Evolutionary conservation across 371 early-diverging fungal species (phyloP).

Genomic region (Umbelopsis sp.): DNA sequence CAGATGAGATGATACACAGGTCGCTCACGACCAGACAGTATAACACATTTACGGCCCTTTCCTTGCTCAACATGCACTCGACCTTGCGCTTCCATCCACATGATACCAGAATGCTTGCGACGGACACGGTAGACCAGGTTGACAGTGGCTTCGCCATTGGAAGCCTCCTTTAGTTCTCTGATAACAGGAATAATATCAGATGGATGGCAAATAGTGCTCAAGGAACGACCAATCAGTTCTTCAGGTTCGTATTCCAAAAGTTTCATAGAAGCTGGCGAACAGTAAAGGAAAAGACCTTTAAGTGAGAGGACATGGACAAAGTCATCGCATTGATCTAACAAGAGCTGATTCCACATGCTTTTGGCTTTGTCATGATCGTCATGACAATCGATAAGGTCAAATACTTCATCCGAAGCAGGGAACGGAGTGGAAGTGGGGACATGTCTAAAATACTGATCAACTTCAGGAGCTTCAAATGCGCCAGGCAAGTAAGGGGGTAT

Average conservation of each 20-base stretch:
- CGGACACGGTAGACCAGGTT: constrained; percentile 62
- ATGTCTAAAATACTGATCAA: constrained; percentile 33
- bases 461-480: constrained; percentile 15
- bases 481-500: constrained; percentile 14
- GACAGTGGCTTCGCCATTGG: constrained; percentile 42
- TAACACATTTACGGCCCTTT: constrained; percentile 66
- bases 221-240: constrained; percentile 57
- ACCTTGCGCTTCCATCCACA: constrained; percentile 67
- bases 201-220: constrained; percentile 66
- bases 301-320: constrained; percentile 67
- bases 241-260: constrained; percentile 52
- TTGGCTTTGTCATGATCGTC: constrained; percentile 33
- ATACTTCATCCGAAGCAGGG: constrained; percentile 23
- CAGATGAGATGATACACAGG: constrained; percentile 39
- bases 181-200: constrained; percentile 64
- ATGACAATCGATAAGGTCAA: constrained; percentile 20
- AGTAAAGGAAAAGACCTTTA: constrained; percentile 67
- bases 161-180: constrained; percentile 60
- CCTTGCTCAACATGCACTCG: constrained; percentile 56
- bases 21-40: constrained; percentile 59
- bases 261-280: constrained; percentile 41
- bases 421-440: constrained; percentile 30
- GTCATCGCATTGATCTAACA: constrained; percentile 49
- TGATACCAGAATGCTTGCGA: constrained; percentile 55
- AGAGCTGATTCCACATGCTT: constrained; percentile 39